Conservation (phyloP, 192 early-diverging fungal species). For the Coemansia sp. region DNA sequence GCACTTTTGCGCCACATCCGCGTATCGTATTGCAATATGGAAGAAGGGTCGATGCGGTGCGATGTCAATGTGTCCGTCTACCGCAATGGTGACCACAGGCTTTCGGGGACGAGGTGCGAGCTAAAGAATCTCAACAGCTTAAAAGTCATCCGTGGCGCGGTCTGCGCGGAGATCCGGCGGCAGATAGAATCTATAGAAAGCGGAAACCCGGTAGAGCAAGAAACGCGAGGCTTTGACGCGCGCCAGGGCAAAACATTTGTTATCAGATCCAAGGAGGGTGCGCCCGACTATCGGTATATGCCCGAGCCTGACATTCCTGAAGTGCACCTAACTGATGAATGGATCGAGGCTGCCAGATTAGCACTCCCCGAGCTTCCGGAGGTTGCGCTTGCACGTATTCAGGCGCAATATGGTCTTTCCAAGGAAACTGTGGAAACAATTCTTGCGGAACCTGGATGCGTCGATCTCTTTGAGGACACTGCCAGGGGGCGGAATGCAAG, state of each 20-base stretch:
- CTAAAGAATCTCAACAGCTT: slow-evolving; percentile 83
- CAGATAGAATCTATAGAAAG: slow-evolving; percentile 66
- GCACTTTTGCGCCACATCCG: slow-evolving; percentile 68
- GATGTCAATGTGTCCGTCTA: slow-evolving; percentile 92
- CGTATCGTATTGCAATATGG: slow-evolving; percentile 80
- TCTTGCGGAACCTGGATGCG: slow-evolving; percentile 72
- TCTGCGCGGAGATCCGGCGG: slow-evolving; percentile 80
- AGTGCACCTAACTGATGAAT: slow-evolving; percentile 39
- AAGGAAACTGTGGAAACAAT: slow-evolving; percentile 64
- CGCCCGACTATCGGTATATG: slow-evolving; percentile 89
- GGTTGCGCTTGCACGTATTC: slow-evolving; percentile 58
- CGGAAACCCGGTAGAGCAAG: slow-evolving; percentile 63
- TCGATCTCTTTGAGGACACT: slow-evolving; percentile 78
- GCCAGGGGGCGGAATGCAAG: slow-evolving; percentile 27
- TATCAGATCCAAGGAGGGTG: slow-evolving; percentile 81
- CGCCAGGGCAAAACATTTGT: slow-evolving; percentile 63
- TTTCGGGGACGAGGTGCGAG: slow-evolving; percentile 71
- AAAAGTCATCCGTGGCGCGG: slow-evolving; percentile 66
- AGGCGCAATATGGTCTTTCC: slow-evolving; percentile 62
- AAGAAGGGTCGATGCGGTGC: slow-evolving; percentile 88
- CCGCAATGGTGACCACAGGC: slow-evolving; percentile 49
- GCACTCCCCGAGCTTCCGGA: slow-evolving; percentile 79
- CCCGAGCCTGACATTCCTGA: slow-evolving; percentile 66
- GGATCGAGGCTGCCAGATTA: slow-evolving; percentile 49
- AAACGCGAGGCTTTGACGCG: slow-evolving; percentile 83